Evolutionary conservation across 1,284 basidiomycete species (phyloP), one percentile per base, ranked within the genome.

Genomic region (Sanguinoderma infundibulare): DNA sequence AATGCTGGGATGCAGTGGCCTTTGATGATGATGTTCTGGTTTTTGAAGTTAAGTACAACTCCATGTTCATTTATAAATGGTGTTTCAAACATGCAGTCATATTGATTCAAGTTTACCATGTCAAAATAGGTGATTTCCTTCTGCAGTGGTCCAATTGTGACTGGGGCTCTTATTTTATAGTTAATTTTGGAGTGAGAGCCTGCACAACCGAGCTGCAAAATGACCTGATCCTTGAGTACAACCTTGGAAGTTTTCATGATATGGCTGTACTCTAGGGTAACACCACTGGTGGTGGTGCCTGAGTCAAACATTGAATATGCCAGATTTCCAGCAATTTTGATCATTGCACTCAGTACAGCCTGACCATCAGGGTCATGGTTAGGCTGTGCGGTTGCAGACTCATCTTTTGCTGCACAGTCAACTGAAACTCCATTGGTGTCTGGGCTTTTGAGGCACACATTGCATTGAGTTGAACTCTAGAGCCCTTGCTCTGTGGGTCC

Each of bases 21-120:
- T 0, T 46, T 35, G 3, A 69, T 55, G 3, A 34, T 15, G 15
- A 73, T 67, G 2, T 24, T 44, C 17, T 67, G 32, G 5, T 60
- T 51, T 26, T 67, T 53, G 53, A 78, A 74, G 56, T 75, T 72
- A 0, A 77, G 51, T 1, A 64, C 22, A 1, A 75, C 65, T 3
- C 67, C 59, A 47, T 70, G 56, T 40, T 65, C 40, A 6, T 50
- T 34, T 53, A 75, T 66, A 62, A 73, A 76, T 4, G 70, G 69
- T 0, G 72, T 72, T 2, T 75, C 75, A 1, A 77, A 58, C 1
- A 78, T 66, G 0, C 66, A 50, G 49, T 77, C 73, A 56, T 77
- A 77, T 0, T 65, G 55, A 50, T 75, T 74, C 0, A 77, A 26
- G 57, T 77, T 75, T 0, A 69, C 69, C 0, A 76, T 59, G 53